Conservation (phyloP, 2,329 filamentous ascomycete genomes). For the Aspergillus sp. region DNA sequence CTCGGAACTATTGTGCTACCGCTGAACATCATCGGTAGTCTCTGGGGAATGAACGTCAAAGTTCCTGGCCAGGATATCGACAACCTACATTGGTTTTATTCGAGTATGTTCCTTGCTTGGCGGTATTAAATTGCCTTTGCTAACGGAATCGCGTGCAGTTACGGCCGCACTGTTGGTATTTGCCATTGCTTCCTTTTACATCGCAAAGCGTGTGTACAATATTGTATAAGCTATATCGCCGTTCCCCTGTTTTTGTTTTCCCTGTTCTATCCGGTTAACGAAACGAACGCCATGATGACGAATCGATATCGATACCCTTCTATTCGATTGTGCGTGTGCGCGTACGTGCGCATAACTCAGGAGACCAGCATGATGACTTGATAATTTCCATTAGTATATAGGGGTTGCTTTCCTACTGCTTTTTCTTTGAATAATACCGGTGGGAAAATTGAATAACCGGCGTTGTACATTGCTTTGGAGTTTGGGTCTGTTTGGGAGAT, state of each 20-base stretch:
- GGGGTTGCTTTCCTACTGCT: no score
- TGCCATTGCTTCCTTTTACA: constrained; percentile 67
- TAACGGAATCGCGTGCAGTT: constrained; percentile 28
- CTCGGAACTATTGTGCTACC: constrained; percentile 93
- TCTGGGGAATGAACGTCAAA: constrained; percentile 98
- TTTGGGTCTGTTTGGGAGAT: no score
- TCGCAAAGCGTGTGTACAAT: constrained; percentile 75
- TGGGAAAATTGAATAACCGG: no score
- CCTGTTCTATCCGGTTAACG: no score
- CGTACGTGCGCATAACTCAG: no score
- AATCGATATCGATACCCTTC: neutral
- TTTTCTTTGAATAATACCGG: no score
- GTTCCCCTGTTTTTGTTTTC: no score
- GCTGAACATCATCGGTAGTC: constrained; percentile 97
- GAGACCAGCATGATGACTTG: no score
- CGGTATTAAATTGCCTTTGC: no score
- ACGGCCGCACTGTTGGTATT: constrained; percentile 71
- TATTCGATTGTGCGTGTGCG: no score
- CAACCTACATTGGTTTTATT: constrained; percentile 67
- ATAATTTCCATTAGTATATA: no score
- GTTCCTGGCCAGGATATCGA: constrained; percentile 86
- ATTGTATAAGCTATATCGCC: constrained; percentile 50
- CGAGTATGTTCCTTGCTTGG: constrained; percentile 30
- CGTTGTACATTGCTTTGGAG: no score
- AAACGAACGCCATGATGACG: neutral